Percentiles rank a stretch among this genome's conserved stretches.
Evolutionary conservation across 2,329 filamentous ascomycete genomes (phyloP).

Genomic region (Fusarium chuoi): DNA sequence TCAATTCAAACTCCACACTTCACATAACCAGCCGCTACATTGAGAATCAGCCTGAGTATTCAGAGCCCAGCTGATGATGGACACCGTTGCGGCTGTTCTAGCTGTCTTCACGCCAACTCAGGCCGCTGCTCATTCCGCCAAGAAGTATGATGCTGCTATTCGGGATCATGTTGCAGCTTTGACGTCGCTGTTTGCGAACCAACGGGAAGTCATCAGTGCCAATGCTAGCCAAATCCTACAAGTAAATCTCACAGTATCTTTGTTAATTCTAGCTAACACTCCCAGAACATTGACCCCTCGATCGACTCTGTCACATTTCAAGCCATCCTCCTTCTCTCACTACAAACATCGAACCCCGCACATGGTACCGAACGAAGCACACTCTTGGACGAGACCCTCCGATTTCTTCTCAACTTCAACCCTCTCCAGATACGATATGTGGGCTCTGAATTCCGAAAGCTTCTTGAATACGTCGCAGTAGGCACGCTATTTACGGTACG

Average conservation of each 20-base stretch:
- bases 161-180: slow-evolving; percentile 53
- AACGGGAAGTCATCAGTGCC: slow-evolving; percentile 45
- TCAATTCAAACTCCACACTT: slow-evolving; percentile 18
- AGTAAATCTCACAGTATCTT: slow-evolving; percentile 42
- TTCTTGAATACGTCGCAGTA: slow-evolving; percentile 55
- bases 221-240: slow-evolving; percentile 54
- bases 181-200: slow-evolving; percentile 51
- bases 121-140: slow-evolving; percentile 41
- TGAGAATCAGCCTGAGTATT: background rate
- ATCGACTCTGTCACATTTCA: slow-evolving; percentile 64
- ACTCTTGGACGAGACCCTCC: slow-evolving; percentile 55
- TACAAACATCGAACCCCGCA: slow-evolving; percentile 42
- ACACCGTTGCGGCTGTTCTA: slow-evolving; percentile 47
- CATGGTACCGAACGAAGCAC: slow-evolving; percentile 46
- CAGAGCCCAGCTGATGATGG: slow-evolving; percentile 44
- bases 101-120: slow-evolving; percentile 54
- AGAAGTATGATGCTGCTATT: slow-evolving; percentile 54
- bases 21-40: slow-evolving; percentile 12
- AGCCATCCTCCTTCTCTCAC: slow-evolving; percentile 56
- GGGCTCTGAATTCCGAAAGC: slow-evolving; percentile 54
- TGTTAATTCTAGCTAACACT: slow-evolving; percentile 22
- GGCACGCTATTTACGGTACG: slow-evolving; percentile 56
- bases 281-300: slow-evolving; percentile 58
- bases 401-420: slow-evolving; percentile 62
- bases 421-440: slow-evolving; percentile 63